Evolutionary conservation across 2,329 filamentous ascomycete species (phyloP).

Genomic region (Xylariaceae sp.): DNA sequence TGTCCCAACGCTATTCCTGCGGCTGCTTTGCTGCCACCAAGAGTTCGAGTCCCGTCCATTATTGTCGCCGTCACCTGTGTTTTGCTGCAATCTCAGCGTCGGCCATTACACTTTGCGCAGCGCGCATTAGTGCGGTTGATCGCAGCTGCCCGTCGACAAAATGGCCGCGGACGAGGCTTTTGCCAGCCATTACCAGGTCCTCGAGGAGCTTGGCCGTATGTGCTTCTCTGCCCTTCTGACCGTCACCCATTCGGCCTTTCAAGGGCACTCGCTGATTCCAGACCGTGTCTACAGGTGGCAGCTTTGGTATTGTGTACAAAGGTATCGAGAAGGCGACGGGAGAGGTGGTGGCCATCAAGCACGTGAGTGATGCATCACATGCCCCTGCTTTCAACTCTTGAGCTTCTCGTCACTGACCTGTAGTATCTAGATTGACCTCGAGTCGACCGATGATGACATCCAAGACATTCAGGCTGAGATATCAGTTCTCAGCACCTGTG

Average conservation of each 20-base stretch:
- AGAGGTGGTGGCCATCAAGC: conserved; percentile 93
- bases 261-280: background rate
- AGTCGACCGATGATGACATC: conserved; percentile 97
- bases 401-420: conserved; percentile 6
- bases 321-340: conserved; percentile 86
- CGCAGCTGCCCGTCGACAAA: conserved; percentile 12
- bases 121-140: conserved; percentile 9
- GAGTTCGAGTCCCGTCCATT: conserved; percentile 6
- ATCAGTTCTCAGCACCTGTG: conserved; percentile 87
- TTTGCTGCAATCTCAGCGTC: conserved; percentile 1
- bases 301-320: conserved; percentile 95
- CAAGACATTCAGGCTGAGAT: conserved; percentile 98
- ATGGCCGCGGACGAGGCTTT: conserved; percentile 60
- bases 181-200: conserved; percentile 83
- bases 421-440: conserved; percentile 76
- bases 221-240: conserved; percentile 25
- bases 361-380: conserved; percentile 51
- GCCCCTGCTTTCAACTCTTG: background rate
- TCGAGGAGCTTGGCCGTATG: conserved; percentile 93
- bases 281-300: conserved; percentile 70
- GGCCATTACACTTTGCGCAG: background rate
- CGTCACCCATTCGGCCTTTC: too few species aligned
- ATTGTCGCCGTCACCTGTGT: conserved; percentile 5
- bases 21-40: conserved; percentile 11
- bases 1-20: too few species aligned